Base-by-base conservation (phyloP, 768 basidiomycete species). In the Tylopilus rubrobrunneus region DNA sequence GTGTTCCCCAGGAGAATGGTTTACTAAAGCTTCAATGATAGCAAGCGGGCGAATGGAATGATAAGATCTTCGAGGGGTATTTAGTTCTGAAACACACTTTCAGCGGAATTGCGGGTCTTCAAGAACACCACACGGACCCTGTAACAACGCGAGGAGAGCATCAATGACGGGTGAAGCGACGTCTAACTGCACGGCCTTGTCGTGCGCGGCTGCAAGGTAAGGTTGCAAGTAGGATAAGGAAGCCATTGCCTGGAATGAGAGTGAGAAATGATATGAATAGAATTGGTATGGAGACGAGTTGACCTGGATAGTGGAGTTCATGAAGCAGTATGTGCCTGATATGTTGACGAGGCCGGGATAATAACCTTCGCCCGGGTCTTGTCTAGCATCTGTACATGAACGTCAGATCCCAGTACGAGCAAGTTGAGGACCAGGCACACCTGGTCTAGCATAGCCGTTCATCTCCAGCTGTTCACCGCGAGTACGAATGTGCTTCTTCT, bases 241-340 rank as follows among this genome's bases (percentile, higher is more conserved):
- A 9, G 95, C 89, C 68, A 98, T 74, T 37, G 95, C 92, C 92
- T 95, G 60, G 21, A 33, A 33, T 21, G 28, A 47, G n/a, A 31
- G 50, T 62, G 37, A 68, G 60, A 55, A 48, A 62, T 48, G 44
- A 45, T 29, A 48, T 49, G 53, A 17, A 42, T 27, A 28, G 36
- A 28, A 0, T 48, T 19, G 0, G 11, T 46, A 5, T 45, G 48
- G 45, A 28, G 15, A 15, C 29, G 48, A 59, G 64, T 67, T 66
- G 62, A 82, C 91, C 81, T 98, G 96, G 10, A 98, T 75, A 3
- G 93, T 93, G 12, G 96, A 94, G 68, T 98, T 96, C 85, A 98
- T 90, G 76, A 97, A 98, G 67, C 96, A 98, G 59, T 96, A 90
- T 48, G 93, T 96, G 11, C 95, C 95, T 9, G 93, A 95, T 36